These are phyloP conservation scores for Curvularia sp. DNA, from an alignment of 2,329 filamentous ascomycete genomes.

Conservation along the genomic window DNA sequence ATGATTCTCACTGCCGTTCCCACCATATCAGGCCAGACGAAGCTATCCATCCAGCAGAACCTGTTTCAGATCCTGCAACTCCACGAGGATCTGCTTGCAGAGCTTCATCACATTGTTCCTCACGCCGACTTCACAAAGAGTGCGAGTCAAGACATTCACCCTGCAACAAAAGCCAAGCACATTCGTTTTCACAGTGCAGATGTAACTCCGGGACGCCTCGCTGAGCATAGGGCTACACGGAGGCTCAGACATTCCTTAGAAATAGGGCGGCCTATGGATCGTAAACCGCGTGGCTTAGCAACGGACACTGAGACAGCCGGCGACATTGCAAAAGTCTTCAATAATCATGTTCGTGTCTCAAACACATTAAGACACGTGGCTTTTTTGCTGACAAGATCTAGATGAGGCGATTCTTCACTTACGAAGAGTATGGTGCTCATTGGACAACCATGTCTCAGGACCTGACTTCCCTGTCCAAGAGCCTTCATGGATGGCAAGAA, in stretches of 20 bases:
- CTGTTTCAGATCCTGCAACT: slow-evolving; percentile 80
- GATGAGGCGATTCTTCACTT: slow-evolving; percentile 83
- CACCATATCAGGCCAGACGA: slow-evolving; percentile 66
- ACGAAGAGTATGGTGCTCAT: slow-evolving; percentile 90
- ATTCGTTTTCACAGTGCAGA: slow-evolving; percentile 59
- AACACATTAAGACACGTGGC: slow-evolving; percentile 4
- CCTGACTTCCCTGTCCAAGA: slow-evolving; percentile 70
- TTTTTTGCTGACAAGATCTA: slow-evolving; percentile 50
- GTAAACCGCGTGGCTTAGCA: slow-evolving; percentile 47
- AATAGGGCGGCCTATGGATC: slow-evolving; percentile 51
- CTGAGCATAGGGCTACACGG: slow-evolving; percentile 44
- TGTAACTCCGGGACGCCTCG: slow-evolving; percentile 49
- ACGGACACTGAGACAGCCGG: slow-evolving; percentile 62
- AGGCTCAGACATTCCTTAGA: slow-evolving; percentile 56
- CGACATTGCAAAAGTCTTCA: slow-evolving; percentile 62
- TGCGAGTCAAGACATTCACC: slow-evolving; percentile 41
- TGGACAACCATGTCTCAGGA: slow-evolving; percentile 87
- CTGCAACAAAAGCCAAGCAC: slow-evolving; percentile 50
- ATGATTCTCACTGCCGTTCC: slow-evolving; percentile 73
- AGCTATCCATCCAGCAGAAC: slow-evolving; percentile 78
- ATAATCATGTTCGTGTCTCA: slow-evolving; percentile 54
- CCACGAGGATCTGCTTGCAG: slow-evolving; percentile 80
- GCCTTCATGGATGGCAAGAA: slow-evolving; percentile 74
- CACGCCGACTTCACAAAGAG: slow-evolving; percentile 61
- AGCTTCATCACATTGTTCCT: slow-evolving; percentile 75